A percentile compares a stretch with the other conserved stretches of the same genome.
Evolutionary conservation across 2,329 filamentous ascomycete genomes (phyloP).

Genomic region (Fusarium protoensiforme): DNA sequence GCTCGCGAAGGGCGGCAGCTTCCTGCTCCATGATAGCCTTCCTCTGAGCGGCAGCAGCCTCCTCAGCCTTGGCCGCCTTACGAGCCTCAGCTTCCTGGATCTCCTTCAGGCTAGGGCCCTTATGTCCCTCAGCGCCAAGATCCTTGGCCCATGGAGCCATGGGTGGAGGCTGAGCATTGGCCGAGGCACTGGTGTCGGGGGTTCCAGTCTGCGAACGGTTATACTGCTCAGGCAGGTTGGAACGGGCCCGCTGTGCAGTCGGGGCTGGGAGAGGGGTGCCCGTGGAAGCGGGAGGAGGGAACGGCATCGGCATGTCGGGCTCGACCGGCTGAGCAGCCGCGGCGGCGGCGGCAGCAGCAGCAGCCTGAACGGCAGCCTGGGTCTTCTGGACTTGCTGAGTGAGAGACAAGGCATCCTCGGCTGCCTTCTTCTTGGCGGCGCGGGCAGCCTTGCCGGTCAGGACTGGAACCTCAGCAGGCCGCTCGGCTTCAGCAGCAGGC

Average conservation of each 20-base stretch:
- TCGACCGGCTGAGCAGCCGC: conserved; percentile 58
- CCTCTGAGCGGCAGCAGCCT: conserved; percentile 80
- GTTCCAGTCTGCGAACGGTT: conserved; percentile 81
- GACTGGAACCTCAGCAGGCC: conserved; percentile 16
- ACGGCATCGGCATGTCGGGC: conserved; percentile 79
- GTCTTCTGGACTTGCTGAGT: conserved; percentile 89
- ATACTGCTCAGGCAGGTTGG: conserved; percentile 83
- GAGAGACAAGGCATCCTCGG: conserved; percentile 68
- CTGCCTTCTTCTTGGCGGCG: conserved; percentile 47
- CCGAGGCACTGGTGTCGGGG: conserved; percentile 64
- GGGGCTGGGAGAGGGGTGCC: conserved; percentile 88
- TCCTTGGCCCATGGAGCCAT: conserved; percentile 97
- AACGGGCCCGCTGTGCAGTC: conserved; percentile 84
- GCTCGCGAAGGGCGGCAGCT: conserved; percentile 67
- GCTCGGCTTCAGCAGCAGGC: conserved; percentile 22
- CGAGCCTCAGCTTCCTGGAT: conserved; percentile 96
- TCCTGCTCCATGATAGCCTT: conserved; percentile 86
- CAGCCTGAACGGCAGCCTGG: conserved; percentile 55
- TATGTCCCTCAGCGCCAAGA: conserved; percentile 73
- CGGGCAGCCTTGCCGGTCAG: conserved; percentile 41
- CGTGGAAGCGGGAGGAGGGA: conserved; percentile 71
- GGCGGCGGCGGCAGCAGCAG: conserved; percentile 47
- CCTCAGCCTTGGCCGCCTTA: conserved; percentile 90
- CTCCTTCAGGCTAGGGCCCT: conserved; percentile 92
- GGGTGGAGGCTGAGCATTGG: conserved; percentile 68